A percentile compares a stretch with the other conserved stretches of the same genome.
phyloP scores from a whole-genome alignment of 2,329 filamentous ascomycete species.

The Periconia sp. region DNA sequence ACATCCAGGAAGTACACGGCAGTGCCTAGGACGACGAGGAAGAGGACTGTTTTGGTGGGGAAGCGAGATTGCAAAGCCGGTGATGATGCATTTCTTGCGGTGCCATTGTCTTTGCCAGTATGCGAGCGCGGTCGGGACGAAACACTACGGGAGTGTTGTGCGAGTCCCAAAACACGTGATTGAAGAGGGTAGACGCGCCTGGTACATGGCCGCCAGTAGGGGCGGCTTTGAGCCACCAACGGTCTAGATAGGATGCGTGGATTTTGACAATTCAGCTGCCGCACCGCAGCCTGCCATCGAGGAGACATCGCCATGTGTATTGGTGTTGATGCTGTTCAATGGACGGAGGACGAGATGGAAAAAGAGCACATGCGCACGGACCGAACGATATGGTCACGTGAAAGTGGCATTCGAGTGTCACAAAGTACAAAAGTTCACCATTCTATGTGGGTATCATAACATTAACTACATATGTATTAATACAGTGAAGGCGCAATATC shows the following conservation, averaged over 20 bases:
- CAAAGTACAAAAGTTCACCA: no score
- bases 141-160: not conserved
- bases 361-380: not conserved
- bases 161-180: conserved; percentile 20
- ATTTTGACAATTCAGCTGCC: not conserved
- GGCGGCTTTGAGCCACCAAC: conserved; percentile 8
- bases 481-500: not conserved
- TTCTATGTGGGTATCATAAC: not conserved
- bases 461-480: not conserved
- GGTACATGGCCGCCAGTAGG: conserved; percentile 13
- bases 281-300: conserved; percentile 11
- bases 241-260: not conserved
- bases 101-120: not conserved
- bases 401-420: no score
- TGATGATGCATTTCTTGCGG: not conserved
- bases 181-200: conserved; percentile 11
- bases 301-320: conserved; percentile 12
- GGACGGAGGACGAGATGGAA: not conserved
- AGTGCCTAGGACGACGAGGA: conserved; percentile 22
- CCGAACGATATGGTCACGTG: not conserved
- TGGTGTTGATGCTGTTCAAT: not conserved
- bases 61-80: conserved; percentile 28
- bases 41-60: conserved; percentile 34
- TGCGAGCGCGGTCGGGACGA: not conserved
- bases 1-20: conserved; percentile 28